Percentiles rank a stretch among this genome's conserved stretches.
Conservation (phyloP, 108 stramenopile genomes). For the Pseudonitzschia multistriata region DNA sequence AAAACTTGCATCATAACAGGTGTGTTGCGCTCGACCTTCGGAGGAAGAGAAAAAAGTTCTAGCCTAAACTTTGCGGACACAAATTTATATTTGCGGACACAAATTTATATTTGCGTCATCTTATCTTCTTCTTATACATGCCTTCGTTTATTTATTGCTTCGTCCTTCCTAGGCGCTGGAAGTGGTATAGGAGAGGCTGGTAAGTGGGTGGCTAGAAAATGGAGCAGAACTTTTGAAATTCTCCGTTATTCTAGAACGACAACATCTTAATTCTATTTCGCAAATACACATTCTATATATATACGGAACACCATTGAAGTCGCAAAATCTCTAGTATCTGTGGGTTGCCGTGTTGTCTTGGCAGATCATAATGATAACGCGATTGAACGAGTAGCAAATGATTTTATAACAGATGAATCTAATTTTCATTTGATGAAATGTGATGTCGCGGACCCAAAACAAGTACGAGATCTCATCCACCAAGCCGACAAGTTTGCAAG, state of each 20-base stretch:
- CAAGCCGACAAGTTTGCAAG: slow-evolving; percentile 29
- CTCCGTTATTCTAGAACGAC: background rate
- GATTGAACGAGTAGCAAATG: slow-evolving; percentile 16
- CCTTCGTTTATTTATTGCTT: background rate
- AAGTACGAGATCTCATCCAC: slow-evolving; percentile 40
- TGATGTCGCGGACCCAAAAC: slow-evolving; percentile 48
- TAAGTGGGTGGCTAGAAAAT: slow-evolving; percentile 24
- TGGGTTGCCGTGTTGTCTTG: slow-evolving; percentile 58
- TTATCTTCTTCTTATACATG: background rate
- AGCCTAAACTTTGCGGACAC: too few species aligned
- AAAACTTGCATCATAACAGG: slow-evolving; percentile 66
- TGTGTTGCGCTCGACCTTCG: background rate
- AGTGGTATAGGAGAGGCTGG: slow-evolving; percentile 74
- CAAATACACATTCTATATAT: background rate
- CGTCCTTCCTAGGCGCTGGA: slow-evolving; percentile 46
- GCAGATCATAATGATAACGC: slow-evolving; percentile 27
- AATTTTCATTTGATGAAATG: slow-evolving; percentile 38
- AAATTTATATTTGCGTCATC: background rate
- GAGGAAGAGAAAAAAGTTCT: background rate
- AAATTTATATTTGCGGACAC: too few species aligned
- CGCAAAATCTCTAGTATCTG: slow-evolving; percentile 48
- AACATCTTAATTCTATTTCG: background rate
- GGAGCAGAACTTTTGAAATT: background rate
- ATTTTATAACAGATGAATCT: background rate
- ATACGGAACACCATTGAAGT: slow-evolving; percentile 16